Base-by-base conservation (phyloP, 148 eudicot species). In the Beta vulgaris region DNA sequence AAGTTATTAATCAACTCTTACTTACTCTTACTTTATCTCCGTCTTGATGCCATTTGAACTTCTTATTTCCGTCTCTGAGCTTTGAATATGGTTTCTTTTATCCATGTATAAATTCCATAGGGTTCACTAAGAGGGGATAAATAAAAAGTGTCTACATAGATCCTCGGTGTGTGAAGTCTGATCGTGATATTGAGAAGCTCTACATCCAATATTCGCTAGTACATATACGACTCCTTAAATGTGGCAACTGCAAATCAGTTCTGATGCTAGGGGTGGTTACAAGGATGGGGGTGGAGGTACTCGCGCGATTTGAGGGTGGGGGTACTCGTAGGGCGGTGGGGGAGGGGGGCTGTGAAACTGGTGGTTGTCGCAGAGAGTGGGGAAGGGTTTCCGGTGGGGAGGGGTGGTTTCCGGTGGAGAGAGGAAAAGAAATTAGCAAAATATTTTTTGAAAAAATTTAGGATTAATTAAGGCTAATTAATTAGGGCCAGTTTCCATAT, bases 121-220 rank as follows among this genome's bases (percentile, higher is more conserved):
- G 49, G 19, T 49, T 51, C 70, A 73, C 32, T 68, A 11, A 43
- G 1, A 51, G 40, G 72, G 37, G 61, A 43, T 60, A 31, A 12
- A 59, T 36, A 26, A 34, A 59, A 15, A 39, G 55, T 39, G 31
- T 3, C 55, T 3, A 12, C 29, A 79, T 83, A 81, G 74, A 83
- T 44, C 57, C 62, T 63, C 86, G 89, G 44, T 93, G 98, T 72
- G 89, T 93, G 34, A 79, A 91, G 67, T 93, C 97, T 62, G 92
- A 93, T 46, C 84, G 60, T 69, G 76, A 57, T 44, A 73, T 93
- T 62, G 89, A 84, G 72, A 78, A 80, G 68, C 85, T 93, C 11
- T 93, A 83, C 74, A 77, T 93, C 64, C 97, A 91, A 65, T 93
- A 93, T 71, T 93, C 98, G 15, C 94, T 92, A 0, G 98, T 94